phyloP scores from a whole-genome alignment of 495 filamentous ascomycete species.

The Pyronema domesticum region DNA sequence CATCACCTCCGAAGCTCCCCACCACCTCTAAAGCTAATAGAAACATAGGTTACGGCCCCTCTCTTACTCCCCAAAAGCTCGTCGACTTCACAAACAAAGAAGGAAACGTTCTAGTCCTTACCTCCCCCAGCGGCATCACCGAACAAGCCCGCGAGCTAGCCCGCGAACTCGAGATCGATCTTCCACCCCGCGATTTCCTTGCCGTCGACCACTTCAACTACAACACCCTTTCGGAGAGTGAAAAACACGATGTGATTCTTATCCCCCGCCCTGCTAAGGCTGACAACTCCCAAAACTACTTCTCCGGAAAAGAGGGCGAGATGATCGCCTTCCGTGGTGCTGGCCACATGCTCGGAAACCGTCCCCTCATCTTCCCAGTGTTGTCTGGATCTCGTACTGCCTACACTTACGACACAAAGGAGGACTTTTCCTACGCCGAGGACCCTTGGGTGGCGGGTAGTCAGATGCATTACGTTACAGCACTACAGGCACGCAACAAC shows the following conservation, averaged over 20 bases:
- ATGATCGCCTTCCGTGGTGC: slow-evolving; percentile 61
- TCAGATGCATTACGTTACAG: slow-evolving; percentile 65
- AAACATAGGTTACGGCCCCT: slow-evolving; percentile 58
- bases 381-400: slow-evolving; percentile 63
- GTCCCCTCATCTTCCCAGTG: slow-evolving; percentile 59
- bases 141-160: slow-evolving; percentile 68
- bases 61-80: slow-evolving; percentile 66
- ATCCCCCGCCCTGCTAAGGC: slow-evolving; percentile 31
- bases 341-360: slow-evolving; percentile 63
- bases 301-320: slow-evolving; percentile 47
- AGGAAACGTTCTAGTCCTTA: slow-evolving; percentile 84
- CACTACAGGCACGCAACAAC: slow-evolving; percentile 80
- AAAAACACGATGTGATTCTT: slow-evolving; percentile 78
- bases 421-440: slow-evolving; percentile 50
- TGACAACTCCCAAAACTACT: slow-evolving; percentile 52
- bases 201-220: slow-evolving; percentile 94
- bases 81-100: slow-evolving; percentile 80
- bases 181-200: slow-evolving; percentile 60
- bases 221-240: slow-evolving; percentile 53
- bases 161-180: slow-evolving; percentile 75
- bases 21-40: neutral
- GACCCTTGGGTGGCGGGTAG: slow-evolving; percentile 66
- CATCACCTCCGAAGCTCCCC: slow-evolving; percentile 1
- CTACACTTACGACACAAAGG: slow-evolving; percentile 89
- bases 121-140: slow-evolving; percentile 51